Evolutionary conservation across 2,329 filamentous ascomycete species (phyloP).

Genomic region (Aspergillus brasiliensis): DNA sequence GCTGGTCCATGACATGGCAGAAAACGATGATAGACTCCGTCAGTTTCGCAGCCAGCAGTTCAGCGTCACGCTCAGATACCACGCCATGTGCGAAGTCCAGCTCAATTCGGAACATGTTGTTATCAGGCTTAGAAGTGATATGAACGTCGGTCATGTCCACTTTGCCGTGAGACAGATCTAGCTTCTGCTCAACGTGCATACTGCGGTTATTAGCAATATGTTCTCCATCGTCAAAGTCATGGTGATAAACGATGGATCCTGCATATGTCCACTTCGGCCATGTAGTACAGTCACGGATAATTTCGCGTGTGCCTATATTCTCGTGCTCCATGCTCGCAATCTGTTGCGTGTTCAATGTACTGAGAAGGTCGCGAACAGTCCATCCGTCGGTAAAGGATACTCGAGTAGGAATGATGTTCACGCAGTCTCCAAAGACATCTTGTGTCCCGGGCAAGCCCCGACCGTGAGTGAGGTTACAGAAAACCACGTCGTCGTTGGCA

Average conservation of each 20-base stretch:
- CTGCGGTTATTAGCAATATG: not conserved
- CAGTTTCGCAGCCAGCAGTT: too few species aligned
- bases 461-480: not conserved
- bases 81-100: not conserved
- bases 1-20: too few species aligned
- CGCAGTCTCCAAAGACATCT: not conserved
- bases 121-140: not conserved
- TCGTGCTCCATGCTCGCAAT: not conserved
- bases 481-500: not conserved
- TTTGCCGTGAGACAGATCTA: not conserved
- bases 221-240: not conserved
- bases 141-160: not conserved
- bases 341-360: too few species aligned
- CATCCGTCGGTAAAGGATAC: not conserved
- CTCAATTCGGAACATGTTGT: not conserved
- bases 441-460: not conserved
- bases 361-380: too few species aligned
- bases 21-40: too few species aligned
- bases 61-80: not conserved
- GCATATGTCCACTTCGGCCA: not conserved
- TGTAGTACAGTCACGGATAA: not conserved
- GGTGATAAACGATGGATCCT: not conserved
- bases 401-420: not conserved
- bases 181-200: not conserved
- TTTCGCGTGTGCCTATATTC: not conserved